Conservation (phyloP, 1,284 basidiomycete genomes). For the Trichosporon inkin region DNA sequence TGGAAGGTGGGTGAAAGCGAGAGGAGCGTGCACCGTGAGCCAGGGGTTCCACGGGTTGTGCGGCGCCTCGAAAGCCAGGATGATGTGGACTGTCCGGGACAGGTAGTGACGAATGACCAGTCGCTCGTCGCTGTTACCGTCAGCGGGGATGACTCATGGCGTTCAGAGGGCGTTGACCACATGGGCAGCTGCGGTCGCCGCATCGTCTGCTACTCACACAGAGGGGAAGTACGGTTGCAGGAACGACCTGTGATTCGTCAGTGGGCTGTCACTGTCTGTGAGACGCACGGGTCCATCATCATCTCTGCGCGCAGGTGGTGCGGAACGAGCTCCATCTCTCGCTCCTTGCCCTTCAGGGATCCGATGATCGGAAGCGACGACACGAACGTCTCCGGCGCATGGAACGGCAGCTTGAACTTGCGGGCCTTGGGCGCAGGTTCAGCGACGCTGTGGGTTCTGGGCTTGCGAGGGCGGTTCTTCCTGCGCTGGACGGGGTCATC, state of each 20-base stretch:
- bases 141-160: conserved; percentile 8
- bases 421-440: conserved; percentile 22
- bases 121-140: conserved; percentile 35
- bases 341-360: conserved; percentile 27
- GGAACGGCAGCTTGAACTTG: conserved; percentile 25
- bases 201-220: conserved; percentile 25
- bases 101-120: conserved; percentile 47
- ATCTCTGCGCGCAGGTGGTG: conserved; percentile 30
- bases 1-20: conserved; percentile 41
- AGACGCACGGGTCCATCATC: conserved; percentile 45
- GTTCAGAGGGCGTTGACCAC: background rate
- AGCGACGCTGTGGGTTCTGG: conserved; percentile 18
- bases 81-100: conserved; percentile 40
- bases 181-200: background rate
- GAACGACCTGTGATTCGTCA: conserved; percentile 30
- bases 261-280: background rate
- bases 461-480: conserved; percentile 29
- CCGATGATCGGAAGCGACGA: conserved; percentile 22
- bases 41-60: conserved; percentile 45
- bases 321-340: conserved; percentile 27
- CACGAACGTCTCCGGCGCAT: conserved; percentile 23
- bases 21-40: conserved; percentile 40
- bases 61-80: conserved; percentile 40
- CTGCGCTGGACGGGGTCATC: conserved; percentile 34
- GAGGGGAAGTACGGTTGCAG: conserved; percentile 42